Evolutionary conservation across 768 basidiomycete species (phyloP).

Genomic region (Kwoniella heveanensis): DNA sequence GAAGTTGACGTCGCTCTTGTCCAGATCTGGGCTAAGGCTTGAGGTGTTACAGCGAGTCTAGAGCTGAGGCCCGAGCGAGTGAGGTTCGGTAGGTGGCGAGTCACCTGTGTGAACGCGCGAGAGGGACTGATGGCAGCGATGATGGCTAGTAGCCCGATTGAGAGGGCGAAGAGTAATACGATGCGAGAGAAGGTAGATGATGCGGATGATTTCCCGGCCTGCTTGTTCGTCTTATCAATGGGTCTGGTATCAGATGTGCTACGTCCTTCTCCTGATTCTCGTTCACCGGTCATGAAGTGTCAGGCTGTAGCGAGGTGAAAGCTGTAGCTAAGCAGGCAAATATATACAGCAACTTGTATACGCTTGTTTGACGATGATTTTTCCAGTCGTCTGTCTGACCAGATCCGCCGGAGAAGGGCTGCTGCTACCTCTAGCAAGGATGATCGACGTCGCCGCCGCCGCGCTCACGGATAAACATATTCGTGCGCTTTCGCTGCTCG

Average conservation of each 20-base stretch:
- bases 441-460: background rate
- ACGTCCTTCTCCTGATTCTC: background rate
- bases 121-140: background rate
- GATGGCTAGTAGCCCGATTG: background rate
- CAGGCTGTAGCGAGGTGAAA: no score
- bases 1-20: background rate
- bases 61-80: background rate
- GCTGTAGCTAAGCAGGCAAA: no score
- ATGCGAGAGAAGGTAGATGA: conserved; percentile 1
- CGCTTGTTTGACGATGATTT: no score
- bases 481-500: no score
- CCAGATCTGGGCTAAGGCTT: background rate
- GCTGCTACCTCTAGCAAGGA: no score
- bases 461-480: background rate
- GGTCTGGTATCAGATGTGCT: no score
- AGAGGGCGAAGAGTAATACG: background rate
- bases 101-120: background rate
- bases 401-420: no score
- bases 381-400: no score
- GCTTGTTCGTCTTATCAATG: no score
- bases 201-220: background rate
- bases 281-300: background rate
- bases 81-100: background rate
- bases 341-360: background rate
- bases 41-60: background rate